Base-by-base conservation (phyloP, 148 eudicot genomes). In the Heliosperma pusillum region DNA sequence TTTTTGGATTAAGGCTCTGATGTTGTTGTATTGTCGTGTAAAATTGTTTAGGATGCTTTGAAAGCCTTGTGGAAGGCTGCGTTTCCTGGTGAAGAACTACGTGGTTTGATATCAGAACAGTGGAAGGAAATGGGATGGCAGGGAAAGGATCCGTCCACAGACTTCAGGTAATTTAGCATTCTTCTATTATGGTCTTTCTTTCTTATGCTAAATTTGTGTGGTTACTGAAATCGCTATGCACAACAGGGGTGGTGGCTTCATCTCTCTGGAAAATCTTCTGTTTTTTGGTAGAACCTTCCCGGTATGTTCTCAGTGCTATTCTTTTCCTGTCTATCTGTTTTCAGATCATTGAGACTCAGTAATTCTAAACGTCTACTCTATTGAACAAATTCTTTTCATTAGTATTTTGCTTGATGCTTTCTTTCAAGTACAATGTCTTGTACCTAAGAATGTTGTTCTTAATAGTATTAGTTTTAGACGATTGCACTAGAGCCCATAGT, bases 61-160 rank as follows among this genome's bases (percentile, higher is more conserved):
- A 86, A 74, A 87, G 89, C 89, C 27, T 83, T 95, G 81, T 95
- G 98, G 98, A 61, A 88, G 71, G 92, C 91, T 78, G 88, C 98
- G 81, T 95, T 90, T 81, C 98, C 98, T 24, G 91, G 79, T 78
- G 90, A 86, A 81, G 82, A 91, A 80, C 92, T 92, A 74, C 77
- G 20, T 82, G 92, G 81, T 81, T 83, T 92, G 82, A 82, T 95
- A 74, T 95, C 98, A 75, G 97, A 92, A 47, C 97, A 92, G 77
- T 95, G 98, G 98, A 95, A 95, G 79, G 97, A 89, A 77, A 95
- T 95, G 97, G 98, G 97, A 67, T 95, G 98, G 98, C 98, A 95
- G 81, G 98, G 98, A 74, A 95, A 95, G 89, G 98, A 95, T 88
- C 98, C 98, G 74, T 92, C 98, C 36, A 92, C 98, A 72, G 98